Conservation (phyloP, 805 yeast genomes). For the Metschnikowia matae region DNA sequence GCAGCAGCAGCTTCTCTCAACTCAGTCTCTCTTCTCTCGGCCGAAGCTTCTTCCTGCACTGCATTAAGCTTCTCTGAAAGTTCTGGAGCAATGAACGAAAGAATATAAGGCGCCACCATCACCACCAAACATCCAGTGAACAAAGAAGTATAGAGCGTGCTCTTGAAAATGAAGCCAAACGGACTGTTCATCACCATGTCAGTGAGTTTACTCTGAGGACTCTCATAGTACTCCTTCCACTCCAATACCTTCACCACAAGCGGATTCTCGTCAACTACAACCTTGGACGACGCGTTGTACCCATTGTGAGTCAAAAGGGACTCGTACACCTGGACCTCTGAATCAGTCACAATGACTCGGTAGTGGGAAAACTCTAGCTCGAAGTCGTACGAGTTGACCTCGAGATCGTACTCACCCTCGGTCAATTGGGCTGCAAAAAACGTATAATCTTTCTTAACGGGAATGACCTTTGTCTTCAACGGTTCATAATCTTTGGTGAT, state of each 20-base stretch:
- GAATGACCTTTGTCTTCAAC: conserved; percentile 1
- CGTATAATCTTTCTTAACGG: conserved; percentile 23
- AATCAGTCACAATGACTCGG: conserved; percentile 23
- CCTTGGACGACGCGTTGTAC: conserved; percentile 19
- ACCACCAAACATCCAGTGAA: conserved; percentile 26
- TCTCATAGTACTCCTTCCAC: conserved; percentile 33
- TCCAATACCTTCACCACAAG: conserved; percentile 20
- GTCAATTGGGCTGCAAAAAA: conserved; percentile 23
- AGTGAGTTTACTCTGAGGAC: conserved; percentile 24
- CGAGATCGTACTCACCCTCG: conserved; percentile 33
- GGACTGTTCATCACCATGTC: conserved; percentile 39
- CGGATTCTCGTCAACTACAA: conserved; percentile 16
- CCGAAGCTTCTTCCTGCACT: conserved; percentile 9
- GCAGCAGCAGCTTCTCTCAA: background rate
- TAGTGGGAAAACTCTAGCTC: conserved; percentile 23
- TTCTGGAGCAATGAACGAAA: conserved; percentile 33
- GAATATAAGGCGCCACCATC: conserved; percentile 30
- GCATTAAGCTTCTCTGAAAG: conserved; percentile 31
- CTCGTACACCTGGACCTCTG: conserved; percentile 21
- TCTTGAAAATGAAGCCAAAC: conserved; percentile 38
- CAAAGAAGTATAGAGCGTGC: conserved; percentile 31
- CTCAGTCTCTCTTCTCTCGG: background rate
- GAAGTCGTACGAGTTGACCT: conserved; percentile 36
- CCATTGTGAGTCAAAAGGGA: conserved; percentile 17
- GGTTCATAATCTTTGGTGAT: background rate